Base-by-base conservation (phyloP, 208 protist species). In the Jaenimonas drosophilae region DNA sequence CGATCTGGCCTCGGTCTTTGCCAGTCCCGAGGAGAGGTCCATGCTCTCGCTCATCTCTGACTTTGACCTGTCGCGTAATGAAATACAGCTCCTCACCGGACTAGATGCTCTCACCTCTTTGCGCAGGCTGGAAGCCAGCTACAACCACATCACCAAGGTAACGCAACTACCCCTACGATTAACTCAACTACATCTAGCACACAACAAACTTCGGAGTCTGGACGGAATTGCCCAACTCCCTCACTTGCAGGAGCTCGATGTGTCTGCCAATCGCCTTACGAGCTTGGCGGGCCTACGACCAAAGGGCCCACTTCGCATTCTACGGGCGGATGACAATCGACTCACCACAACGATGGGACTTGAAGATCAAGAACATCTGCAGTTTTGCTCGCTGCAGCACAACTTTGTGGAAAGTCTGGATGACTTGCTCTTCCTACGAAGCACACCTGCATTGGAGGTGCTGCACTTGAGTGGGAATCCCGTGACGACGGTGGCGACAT, bases 21-120 rank as follows among this genome's bases (percentile, higher is more conserved):
- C 66, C 19, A 70, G 63, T 9, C 20, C 60, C 0, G 57, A 87
- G 39, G 74, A 88, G 40, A 59, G 52, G 5, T 49, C 62, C 30
- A 61, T 83, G 48, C 66, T 92, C 2, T 16, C 59, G 0, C 55
- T 76, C 36, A 81, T 92, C 58, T 89, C 76, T 11, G 76, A 70
- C 34, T 83, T 88, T 42, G 84, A 92, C 44, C 64, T 92, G 27
- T 92, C 84, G 0, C 79, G 72, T 32, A 92, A 92, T 36, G 56
- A 74, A 21, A 71, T 92, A 27, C 44, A 66, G 32, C 46, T 60
- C 28, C 49, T 89, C 20, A 49, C 63, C 0, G 54, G 70, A 30
- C 66, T 92, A 21, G 59, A 87, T 20, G 50, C 66, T 2, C 70
- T 92, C 19, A 54, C 55, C 17, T 61, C 73, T 2, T 69, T 92